phyloP scores from a whole-genome alignment of 2,329 filamentous ascomycete species.

The Verticillium nonalfalfae region DNA sequence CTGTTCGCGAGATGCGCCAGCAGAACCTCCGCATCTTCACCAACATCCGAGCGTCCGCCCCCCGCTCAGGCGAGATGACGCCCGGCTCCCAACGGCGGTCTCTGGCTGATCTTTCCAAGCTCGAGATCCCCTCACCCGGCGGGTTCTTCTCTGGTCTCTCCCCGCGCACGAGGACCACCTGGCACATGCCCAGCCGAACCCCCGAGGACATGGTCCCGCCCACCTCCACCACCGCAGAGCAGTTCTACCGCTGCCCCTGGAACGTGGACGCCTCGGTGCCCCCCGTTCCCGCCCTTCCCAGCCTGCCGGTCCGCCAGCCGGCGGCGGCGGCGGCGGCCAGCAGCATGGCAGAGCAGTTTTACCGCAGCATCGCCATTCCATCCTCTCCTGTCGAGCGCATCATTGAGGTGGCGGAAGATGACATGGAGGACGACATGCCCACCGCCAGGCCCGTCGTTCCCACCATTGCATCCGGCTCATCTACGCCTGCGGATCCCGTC shows the following conservation, averaged over 20 bases:
- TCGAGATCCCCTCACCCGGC: conserved; percentile 86
- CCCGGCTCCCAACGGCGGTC: conserved; percentile 45
- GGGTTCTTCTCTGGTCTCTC: conserved; percentile 87
- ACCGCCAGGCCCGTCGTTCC: conserved; percentile 50
- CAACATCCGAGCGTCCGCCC: conserved; percentile 21
- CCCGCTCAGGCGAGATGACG: conserved; percentile 24
- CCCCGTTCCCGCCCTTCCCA: conserved; percentile 24
- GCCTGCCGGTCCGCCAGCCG: background rate
- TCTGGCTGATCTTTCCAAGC: conserved; percentile 65
- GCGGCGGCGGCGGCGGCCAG: background rate
- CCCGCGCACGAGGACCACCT: conserved; percentile 69
- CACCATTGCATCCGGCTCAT: conserved; percentile 19
- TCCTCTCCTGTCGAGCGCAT: conserved; percentile 58
- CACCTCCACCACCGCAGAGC: conserved; percentile 84
- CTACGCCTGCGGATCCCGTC: conserved; percentile 22
- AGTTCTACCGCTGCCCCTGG: conserved; percentile 87
- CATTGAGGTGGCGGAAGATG: conserved; percentile 50
- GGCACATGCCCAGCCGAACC: conserved; percentile 57
- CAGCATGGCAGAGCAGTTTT: conserved; percentile 29
- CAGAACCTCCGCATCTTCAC: conserved; percentile 45
- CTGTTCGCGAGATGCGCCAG: conserved; percentile 45
- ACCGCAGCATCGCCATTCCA: conserved; percentile 27
- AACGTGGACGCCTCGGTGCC: conserved; percentile 34
- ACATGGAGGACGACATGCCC: conserved; percentile 54
- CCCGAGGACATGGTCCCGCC: conserved; percentile 55